Evolutionary conservation across 306 rosid genomes (phyloP), one percentile per base, ranked within the genome.

Genomic region (Trifolium fragiferum): DNA sequence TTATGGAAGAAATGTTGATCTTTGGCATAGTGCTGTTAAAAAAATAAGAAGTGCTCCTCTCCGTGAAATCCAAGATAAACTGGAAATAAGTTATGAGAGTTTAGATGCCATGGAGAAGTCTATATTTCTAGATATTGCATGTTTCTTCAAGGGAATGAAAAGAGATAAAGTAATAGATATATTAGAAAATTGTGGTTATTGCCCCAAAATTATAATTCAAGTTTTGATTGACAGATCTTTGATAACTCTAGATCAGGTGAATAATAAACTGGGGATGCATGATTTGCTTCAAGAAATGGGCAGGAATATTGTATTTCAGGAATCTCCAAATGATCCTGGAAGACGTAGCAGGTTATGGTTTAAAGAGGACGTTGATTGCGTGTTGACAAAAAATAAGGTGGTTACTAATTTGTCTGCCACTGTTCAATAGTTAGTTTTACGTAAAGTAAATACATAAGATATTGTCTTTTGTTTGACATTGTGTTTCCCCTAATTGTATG

Each of bases 101-200:
- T 21, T 79, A 16, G 35, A 46, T 6, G 25, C 54, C 54, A 57
- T 1, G 55, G 4, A 13, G 2, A 66, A 58, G 59, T 8, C 38
- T 30, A 38, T 57, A 20, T 73, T 79, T 66, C 68, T 73, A 0
- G 70, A 79, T 21, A 73, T 79, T 66, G 78, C 83, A 0, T 73
- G 78, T 23, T 73, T 66, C 13, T 79, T 73, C 19, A 66, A 66
- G 20, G 79, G 79, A 6, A 47, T 53, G 65, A 10, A 44, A 4
- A 37, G 7, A 67, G 20, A 66, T 11, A 19, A 62, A 15, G 79
- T 58, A 23, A n/a, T 19, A 10, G 10, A 47, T 0, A 37, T 59
- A 57, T 14, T 80, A n/a, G 2, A 47, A 14, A 43, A 16, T 44
- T 66, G 30, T 2, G 70, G 51, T 7, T 11, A 6, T 6, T 0